phyloP scores from a whole-genome alignment of 2,329 filamentous ascomycete species.

The Akanthomyces dipterigenus region DNA sequence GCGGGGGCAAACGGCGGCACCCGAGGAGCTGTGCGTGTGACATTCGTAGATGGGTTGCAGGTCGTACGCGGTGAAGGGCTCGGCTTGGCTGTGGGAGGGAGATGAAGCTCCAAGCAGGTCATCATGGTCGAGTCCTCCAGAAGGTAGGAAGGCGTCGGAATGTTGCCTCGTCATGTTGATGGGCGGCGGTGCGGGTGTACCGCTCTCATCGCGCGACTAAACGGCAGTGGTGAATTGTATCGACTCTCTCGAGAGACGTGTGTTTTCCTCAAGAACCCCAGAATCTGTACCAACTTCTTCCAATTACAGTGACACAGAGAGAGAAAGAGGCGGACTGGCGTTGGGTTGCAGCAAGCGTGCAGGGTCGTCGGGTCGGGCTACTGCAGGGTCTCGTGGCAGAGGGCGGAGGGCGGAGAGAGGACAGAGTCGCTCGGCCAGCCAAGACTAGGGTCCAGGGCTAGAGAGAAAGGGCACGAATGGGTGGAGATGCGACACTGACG shows the following conservation, averaged over 20 bases:
- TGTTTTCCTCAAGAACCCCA: not conserved
- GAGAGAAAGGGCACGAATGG: not conserved
- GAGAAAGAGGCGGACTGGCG: not conserved
- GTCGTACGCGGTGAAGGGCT: slow-evolving; percentile 29
- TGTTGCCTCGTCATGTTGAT: slow-evolving; percentile 33
- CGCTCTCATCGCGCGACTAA: slow-evolving; percentile 8
- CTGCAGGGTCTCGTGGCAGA: not conserved
- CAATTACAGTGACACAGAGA: not conserved
- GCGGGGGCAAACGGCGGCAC: slow-evolving; percentile 17
- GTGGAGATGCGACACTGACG: not conserved
- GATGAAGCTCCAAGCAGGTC: slow-evolving; percentile 20
- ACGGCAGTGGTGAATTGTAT: not conserved
- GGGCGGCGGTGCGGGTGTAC: not conserved
- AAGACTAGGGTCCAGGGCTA: not conserved
- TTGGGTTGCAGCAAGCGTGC: not conserved
- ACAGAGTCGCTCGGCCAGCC: not conserved
- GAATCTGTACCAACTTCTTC: not conserved
- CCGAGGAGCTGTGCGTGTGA: slow-evolving; percentile 18
- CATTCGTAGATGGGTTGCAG: slow-evolving; percentile 32
- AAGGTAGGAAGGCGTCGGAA: slow-evolving; percentile 37
- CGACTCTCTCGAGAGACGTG: not conserved
- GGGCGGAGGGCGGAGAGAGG: not conserved
- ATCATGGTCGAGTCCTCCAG: slow-evolving; percentile 30
- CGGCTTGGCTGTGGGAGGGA: slow-evolving; percentile 24
- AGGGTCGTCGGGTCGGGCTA: not conserved